Percentiles rank a stretch among this genome's conserved stretches.
These are phyloP conservation scores for Orbilia ellipsospora DNA, from an alignment of 2,329 filamentous ascomycete species.

Conservation along the genomic window DNA sequence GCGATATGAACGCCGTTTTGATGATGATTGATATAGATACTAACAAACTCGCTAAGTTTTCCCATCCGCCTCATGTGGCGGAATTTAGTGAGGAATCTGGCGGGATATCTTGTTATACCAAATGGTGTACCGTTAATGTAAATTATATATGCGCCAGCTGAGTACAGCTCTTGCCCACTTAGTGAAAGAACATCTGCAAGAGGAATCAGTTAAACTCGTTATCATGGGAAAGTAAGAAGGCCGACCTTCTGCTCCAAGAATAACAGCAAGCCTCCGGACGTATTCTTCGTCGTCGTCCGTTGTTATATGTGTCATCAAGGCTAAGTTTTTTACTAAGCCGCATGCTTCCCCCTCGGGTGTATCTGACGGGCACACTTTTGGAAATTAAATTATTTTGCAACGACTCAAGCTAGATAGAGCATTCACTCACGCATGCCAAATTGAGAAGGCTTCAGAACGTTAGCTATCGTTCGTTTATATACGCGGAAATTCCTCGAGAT, in stretches of 20 bases:
- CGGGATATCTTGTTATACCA: conserved; percentile 85
- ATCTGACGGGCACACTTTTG: conserved; percentile 82
- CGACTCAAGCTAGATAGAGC: not conserved
- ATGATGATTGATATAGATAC: conserved; percentile 94
- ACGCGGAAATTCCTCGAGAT: not conserved
- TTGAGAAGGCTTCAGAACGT: conserved; percentile 75
- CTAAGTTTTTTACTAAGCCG: conserved; percentile 96
- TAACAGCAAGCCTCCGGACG: conserved; percentile 85
- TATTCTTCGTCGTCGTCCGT: conserved; percentile 94
- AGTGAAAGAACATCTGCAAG: conserved; percentile 69
- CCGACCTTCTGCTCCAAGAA: conserved; percentile 85
- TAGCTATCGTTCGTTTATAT: not conserved
- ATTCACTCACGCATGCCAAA: conserved; percentile 79
- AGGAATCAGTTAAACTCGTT: conserved; percentile 4
- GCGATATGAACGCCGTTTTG: conserved; percentile 93
- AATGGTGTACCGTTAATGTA: conserved; percentile 96
- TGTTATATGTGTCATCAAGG: conserved; percentile 98
- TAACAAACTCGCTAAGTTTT: conserved; percentile 93
- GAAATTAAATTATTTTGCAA: conserved; percentile 4
- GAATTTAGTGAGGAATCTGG: conserved; percentile 85
- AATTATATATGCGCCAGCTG: conserved; percentile 84
- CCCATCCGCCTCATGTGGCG: conserved; percentile 87
- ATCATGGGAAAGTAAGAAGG: not conserved
- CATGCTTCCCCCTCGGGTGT: conserved; percentile 98
- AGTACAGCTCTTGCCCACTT: conserved; percentile 86